Percentiles rank a stretch among this genome's conserved stretches.
These are phyloP conservation scores for Mortierella sp. DNA, from an alignment of 371 early-diverging fungal genomes.

Conservation along the genomic window DNA sequence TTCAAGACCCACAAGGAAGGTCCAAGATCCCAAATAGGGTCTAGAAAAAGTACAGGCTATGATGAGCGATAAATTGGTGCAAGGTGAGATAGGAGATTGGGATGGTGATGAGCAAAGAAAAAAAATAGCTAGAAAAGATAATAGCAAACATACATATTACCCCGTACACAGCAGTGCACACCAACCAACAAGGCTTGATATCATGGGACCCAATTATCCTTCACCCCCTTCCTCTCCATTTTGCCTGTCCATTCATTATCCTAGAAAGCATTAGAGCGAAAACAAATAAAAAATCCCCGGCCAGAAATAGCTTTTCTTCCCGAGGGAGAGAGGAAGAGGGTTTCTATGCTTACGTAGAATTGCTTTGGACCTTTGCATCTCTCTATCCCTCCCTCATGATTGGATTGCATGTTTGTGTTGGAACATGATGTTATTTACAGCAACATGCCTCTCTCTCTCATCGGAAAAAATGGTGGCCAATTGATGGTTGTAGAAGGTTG, in stretches of 20 bases:
- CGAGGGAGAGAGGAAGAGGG: not conserved
- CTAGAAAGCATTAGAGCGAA: not conserved
- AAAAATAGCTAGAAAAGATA: too few relatives aligned
- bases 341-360: conserved; percentile 10
- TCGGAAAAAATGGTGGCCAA: not conserved
- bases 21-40: too few relatives aligned
- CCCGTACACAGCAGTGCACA: not conserved
- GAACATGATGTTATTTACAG: not conserved
- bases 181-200: not conserved
- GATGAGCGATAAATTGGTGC: too few relatives aligned
- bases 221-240: not conserved
- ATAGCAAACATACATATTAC: too few relatives aligned
- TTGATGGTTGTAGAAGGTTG: not conserved
- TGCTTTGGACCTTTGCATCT: not conserved
- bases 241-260: not conserved
- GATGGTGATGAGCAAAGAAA: too few relatives aligned
- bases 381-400: not conserved
- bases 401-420: not conserved
- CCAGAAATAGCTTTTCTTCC: conserved; percentile 8
- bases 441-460: not conserved
- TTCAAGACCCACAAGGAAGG: too few relatives aligned
- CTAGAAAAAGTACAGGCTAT: too few relatives aligned
- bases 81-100: too few relatives aligned
- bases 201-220: not conserved
- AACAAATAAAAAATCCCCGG: not conserved